Base-by-base conservation (phyloP, 306 rosid genomes). In the Chamaecrista fasciculata region DNA sequence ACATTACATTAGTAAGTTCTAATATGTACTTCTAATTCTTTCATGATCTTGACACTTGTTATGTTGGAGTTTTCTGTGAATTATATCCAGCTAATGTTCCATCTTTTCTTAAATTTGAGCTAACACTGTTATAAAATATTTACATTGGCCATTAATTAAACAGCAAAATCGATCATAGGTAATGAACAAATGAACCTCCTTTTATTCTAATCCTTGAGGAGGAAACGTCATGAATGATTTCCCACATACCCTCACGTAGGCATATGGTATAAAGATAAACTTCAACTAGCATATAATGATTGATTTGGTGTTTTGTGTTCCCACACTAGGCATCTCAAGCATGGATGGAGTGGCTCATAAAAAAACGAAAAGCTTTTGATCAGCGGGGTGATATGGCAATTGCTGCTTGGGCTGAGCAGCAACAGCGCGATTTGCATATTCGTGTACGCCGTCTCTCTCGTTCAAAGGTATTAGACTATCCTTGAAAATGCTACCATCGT, bases 401-500 rank as follows among this genome's bases (percentile, higher is more conserved):
- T 77, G 91, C 84, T 48, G 98, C 98, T 73, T 92, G 98, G 98
- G 95, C 96, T 28, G 98, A 92, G 81, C 98, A 92, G 78, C 98
- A 92, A 72, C 98, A 92, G 73, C 86, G 80, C 8, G 89, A 86
- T 81, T 49, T 92, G 85, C 78, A 79, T 81, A 58, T 87, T 57
- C 96, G 98, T 1, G 96, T 77, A 19, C 96, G 98, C 9, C 95
- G 84, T 66, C 95, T 92, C 76, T 82, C 98, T 46, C 95, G 85
- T 67, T 89, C 98, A 43, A 92, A 92, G 98, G 98, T 92, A 83
- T 58, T 37, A 42, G n/a, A 11, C 12, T 44, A 44, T 49, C 58
- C 59, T 12, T 73, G 42, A 47, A 68, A 5, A 50, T 50, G 64
- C 68, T 61, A 40, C 47, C 67, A 60, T 9, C 47, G 34, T 67